These are phyloP conservation scores for Aspergillus proliferans DNA, from an alignment of 2,329 filamentous ascomycete species.

Conservation along the genomic window DNA sequence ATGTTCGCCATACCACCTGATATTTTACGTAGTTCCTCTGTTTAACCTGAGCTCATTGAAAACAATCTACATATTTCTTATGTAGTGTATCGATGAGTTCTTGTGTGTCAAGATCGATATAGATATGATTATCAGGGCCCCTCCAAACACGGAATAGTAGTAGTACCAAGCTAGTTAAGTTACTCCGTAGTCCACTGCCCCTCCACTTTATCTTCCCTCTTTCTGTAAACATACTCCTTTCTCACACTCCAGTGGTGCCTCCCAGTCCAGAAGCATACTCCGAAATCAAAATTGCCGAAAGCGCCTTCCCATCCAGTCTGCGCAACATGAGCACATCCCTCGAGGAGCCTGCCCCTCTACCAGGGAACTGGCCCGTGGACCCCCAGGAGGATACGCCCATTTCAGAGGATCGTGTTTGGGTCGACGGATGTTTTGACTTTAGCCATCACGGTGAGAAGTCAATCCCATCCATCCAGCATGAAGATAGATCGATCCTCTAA, in stretches of 20 bases:
- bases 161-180: too few species aligned
- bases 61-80: too few species aligned
- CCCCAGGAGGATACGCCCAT: constrained; percentile 56
- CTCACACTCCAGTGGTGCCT: background rate
- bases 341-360: constrained; percentile 42
- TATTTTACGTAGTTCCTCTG: too few species aligned
- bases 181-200: too few species aligned
- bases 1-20: background rate
- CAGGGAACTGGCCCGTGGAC: constrained; percentile 58
- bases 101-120: too few species aligned
- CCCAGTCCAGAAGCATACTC: background rate
- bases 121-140: too few species aligned
- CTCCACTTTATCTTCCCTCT: too few species aligned
- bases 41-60: too few species aligned
- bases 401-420: constrained; percentile 76
- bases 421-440: constrained; percentile 99
- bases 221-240: background rate
- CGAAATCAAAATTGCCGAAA: background rate
- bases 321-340: constrained; percentile 12
- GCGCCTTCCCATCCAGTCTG: background rate
- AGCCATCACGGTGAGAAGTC: constrained; percentile 74
- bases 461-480: background rate
- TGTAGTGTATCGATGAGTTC: too few species aligned
- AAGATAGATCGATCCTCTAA: constrained; percentile 3
- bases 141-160: too few species aligned